These are phyloP conservation scores for Pholiota microspora DNA, from an alignment of 768 basidiomycete genomes.

Conservation along the genomic window DNA sequence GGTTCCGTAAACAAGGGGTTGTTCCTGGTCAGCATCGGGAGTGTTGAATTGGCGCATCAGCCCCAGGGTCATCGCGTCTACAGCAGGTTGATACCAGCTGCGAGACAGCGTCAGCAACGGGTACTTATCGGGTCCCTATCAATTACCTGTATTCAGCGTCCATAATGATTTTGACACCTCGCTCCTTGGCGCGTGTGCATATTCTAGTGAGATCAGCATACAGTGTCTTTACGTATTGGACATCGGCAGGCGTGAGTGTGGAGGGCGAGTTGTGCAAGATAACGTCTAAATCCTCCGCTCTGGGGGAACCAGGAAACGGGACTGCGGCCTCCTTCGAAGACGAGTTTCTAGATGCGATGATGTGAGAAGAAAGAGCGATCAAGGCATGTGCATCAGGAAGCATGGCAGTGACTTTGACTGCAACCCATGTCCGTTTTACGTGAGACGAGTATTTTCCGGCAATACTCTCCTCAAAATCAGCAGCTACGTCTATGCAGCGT, in stretches of 20 bases:
- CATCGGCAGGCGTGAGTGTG: constrained; percentile 50
- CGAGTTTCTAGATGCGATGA: constrained; percentile 34
- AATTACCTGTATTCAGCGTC: constrained; percentile 85
- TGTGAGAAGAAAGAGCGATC: constrained; percentile 57
- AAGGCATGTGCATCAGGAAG: constrained; percentile 62
- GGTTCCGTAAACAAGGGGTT: constrained; percentile 80
- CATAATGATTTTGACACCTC: constrained; percentile 68
- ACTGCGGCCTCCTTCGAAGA: constrained; percentile 28
- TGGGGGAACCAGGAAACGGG: constrained; percentile 70
- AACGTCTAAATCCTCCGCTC: constrained; percentile 54
- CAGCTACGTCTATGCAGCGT: constrained; percentile 72
- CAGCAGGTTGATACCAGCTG: constrained; percentile 75
- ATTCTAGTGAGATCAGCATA: constrained; percentile 62
- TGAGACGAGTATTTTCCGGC: constrained; percentile 12
- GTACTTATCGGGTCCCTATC: too few species aligned
- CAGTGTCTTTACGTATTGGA: constrained; percentile 58
- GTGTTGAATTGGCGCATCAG: constrained; percentile 80
- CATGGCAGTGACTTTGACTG: constrained; percentile 82
- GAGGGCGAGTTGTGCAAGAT: constrained; percentile 33
- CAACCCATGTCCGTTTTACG: constrained; percentile 75
- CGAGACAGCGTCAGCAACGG: background rate
- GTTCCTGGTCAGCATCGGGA: constrained; percentile 20
- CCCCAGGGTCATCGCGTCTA: constrained; percentile 75
- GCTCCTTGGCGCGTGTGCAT: constrained; percentile 57
- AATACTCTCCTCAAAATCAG: constrained; percentile 68